Evolutionary conservation across 345 rosid species (phyloP).

Genomic region (Arabidopsis thaliana): DNA sequence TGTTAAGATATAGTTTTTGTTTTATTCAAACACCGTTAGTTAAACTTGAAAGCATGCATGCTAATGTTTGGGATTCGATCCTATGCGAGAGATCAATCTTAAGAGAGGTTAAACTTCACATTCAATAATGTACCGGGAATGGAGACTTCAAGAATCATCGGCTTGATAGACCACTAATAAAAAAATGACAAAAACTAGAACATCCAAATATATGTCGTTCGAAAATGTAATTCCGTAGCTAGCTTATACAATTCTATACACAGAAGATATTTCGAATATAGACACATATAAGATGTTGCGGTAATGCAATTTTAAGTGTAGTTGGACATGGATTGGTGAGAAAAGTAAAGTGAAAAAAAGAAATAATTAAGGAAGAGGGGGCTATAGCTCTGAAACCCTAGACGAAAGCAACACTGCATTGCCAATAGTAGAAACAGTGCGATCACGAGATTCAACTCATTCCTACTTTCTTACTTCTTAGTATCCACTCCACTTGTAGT

Average conservation of each 20-base stretch:
- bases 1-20: neutral
- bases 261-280: slow-evolving; percentile 1
- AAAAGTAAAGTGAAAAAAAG: slow-evolving; percentile 9
- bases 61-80: neutral
- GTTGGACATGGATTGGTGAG: slow-evolving; percentile 26
- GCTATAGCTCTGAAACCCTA: slow-evolving; percentile 48
- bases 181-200: neutral
- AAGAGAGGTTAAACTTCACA: neutral
- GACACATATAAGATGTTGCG: slow-evolving; percentile 21
- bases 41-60: neutral
- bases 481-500: slow-evolving; percentile 49
- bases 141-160: neutral
- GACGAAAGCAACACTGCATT: slow-evolving; percentile 43
- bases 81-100: neutral
- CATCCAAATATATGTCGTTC: slow-evolving; percentile 2
- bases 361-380: slow-evolving; percentile 22
- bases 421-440: slow-evolving; percentile 46
- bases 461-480: slow-evolving; percentile 40
- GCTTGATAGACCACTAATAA: neutral
- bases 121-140: neutral
- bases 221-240: slow-evolving; percentile 9
- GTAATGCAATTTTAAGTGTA: neutral
- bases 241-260: slow-evolving; percentile 16
- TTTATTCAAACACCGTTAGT: slow-evolving; percentile 1
- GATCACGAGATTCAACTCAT: slow-evolving; percentile 50